These are phyloP conservation scores for Cerioporus squamosus DNA, from an alignment of 1,284 basidiomycete genomes.

Conservation along the genomic window DNA sequence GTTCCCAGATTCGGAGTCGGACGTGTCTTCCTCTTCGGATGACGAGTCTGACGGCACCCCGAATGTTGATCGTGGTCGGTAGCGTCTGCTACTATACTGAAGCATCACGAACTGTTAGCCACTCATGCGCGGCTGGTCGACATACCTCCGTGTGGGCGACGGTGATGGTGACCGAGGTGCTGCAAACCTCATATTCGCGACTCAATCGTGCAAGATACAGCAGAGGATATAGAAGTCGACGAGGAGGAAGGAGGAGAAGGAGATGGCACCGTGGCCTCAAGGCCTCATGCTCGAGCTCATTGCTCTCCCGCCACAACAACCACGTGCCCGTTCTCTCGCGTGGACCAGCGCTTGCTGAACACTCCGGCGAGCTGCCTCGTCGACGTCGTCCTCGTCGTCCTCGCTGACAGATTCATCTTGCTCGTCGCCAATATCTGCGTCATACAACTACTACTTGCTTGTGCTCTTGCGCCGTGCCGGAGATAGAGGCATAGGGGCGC, in stretches of 20 bases:
- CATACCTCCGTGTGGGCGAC: slow-evolving; percentile 59
- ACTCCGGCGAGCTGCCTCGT: no score
- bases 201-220: not conserved
- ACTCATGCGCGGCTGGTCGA: not conserved
- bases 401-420: no score
- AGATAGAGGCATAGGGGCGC: no score
- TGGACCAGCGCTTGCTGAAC: no score
- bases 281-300: no score
- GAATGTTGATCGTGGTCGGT: slow-evolving; percentile 52
- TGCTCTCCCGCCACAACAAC: no score
- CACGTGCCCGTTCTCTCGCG: no score
- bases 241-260: not conserved
- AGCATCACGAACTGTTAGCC: slow-evolving; percentile 3
- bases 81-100: slow-evolving; percentile 7
- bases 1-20: slow-evolving; percentile 46
- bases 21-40: slow-evolving; percentile 47
- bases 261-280: no score
- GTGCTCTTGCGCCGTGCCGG: no score
- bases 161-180: slow-evolving; percentile 63
- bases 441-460: no score
- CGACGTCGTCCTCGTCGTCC: no score
- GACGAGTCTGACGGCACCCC: slow-evolving; percentile 55
- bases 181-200: slow-evolving; percentile 57
- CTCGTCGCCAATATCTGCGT: no score
- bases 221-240: not conserved